Percentiles rank a stretch among this genome's conserved stretches.
phyloP scores from a whole-genome alignment of 768 basidiomycete genomes.

The Trametes cinnabarina region DNA sequence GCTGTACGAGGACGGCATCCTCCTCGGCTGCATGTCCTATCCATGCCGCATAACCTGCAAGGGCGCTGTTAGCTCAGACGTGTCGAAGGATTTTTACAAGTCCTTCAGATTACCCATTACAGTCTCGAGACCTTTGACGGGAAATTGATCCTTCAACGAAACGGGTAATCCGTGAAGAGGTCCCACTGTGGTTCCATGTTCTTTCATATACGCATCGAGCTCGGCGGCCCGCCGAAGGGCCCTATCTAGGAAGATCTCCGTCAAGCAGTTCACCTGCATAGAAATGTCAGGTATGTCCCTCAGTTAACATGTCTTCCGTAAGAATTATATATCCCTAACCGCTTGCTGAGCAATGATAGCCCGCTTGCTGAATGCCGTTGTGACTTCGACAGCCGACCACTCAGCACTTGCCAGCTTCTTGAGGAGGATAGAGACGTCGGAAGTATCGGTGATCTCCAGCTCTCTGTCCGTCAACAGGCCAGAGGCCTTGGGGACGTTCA shows the following conservation, averaged over 20 bases:
- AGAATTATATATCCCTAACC: slow-evolving; percentile 25
- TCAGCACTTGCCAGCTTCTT: slow-evolving; percentile 47
- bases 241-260: slow-evolving; percentile 44
- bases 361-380: slow-evolving; percentile 42
- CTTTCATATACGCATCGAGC: slow-evolving; percentile 38
- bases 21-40: slow-evolving; percentile 43
- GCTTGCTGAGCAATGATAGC: slow-evolving; percentile 47
- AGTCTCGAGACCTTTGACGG: slow-evolving; percentile 57
- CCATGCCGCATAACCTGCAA: slow-evolving; percentile 49
- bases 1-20: slow-evolving; percentile 48
- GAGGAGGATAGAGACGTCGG: slow-evolving; percentile 44
- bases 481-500: slow-evolving; percentile 47
- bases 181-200: slow-evolving; percentile 30
- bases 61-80: not conserved
- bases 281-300: no score
- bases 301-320: no score
- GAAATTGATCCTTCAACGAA: slow-evolving; percentile 33
- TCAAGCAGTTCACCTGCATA: slow-evolving; percentile 42
- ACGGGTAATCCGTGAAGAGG: slow-evolving; percentile 21
- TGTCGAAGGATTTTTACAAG: not conserved
- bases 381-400: slow-evolving; percentile 57
- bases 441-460: slow-evolving; percentile 55
- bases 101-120: slow-evolving; percentile 39
- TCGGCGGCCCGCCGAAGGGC: slow-evolving; percentile 40
- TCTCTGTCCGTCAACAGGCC: slow-evolving; percentile 57